Base-by-base conservation (phyloP, 108 stramenopile species). In the Poteriospumella lacustris region DNA sequence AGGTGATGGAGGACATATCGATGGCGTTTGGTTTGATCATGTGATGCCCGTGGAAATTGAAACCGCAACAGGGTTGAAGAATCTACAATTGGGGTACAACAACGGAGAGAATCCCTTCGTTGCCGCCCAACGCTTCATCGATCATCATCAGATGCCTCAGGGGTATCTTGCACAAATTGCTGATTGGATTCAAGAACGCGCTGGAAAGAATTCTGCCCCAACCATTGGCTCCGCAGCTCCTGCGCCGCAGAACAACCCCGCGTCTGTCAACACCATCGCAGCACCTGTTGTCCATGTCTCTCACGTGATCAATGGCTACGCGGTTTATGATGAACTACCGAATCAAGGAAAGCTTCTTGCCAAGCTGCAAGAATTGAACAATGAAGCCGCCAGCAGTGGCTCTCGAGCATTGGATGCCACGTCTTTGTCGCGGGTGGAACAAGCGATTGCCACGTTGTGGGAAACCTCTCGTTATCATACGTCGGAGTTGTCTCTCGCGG, bases 101-200 rank as follows among this genome's bases (percentile, higher is more conserved):
- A 93, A 89, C 83, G 95, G 94, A 2, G 94, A 97, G 75, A 97
- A 97, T 89, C 93, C 93, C 1, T 97, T 95, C 77, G 91, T 92
- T 2, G 89, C 91, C 3, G 95, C 96, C 29, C 96, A 97, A 78
- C 72, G 85, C 38, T 97, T 97, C 83, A 95, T 97, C 81, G 96
- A 97, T 86, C 86, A 85, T 44, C 83, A 97, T 83, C 75, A 89
- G 85, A 76, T 97, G 43, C 89, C 91, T 58, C 96, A 97, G 86
- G 68, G 89, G 69, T 88, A 95, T 82, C 84, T 95, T 77, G 58
- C 77, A 1, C 88, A 95, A 59, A 93, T 95, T 81, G 94, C 94
- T 5, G 91, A 95, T 81, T 95, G 93, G 80, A 93, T 95, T 64
- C 76, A 86, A 44, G 87, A 92, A 59, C 79, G 94, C 1, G 88